A percentile compares a stretch with the other conserved stretches of the same genome.
phyloP scores from a whole-genome alignment of 345 rosid species.

The Ricinus communis region DNA sequence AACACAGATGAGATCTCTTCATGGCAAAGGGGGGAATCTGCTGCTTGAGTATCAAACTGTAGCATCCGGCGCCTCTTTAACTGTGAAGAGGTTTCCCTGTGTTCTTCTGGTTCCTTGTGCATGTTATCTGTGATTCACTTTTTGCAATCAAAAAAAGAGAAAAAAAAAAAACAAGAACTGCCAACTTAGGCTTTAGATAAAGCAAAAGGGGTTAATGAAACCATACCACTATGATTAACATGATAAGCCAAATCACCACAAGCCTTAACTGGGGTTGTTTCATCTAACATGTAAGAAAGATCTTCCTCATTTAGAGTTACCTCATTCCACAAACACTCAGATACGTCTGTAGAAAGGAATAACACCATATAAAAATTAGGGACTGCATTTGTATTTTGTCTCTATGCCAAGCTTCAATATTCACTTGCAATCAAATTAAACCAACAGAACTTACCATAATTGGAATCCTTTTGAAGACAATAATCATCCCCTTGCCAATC shows the following conservation, averaged over 20 bases:
- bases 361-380: not conserved
- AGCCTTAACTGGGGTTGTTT: conserved; percentile 80
- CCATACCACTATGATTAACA: conserved; percentile 43
- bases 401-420: not conserved
- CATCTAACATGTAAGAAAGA: conserved; percentile 77
- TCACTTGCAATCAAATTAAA: conserved; percentile 6
- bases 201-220: conserved; percentile 4
- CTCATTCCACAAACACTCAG: conserved; percentile 48
- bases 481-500: conserved; percentile 39
- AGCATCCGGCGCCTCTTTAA: conserved; percentile 89
- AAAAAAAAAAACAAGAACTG: too few species aligned
- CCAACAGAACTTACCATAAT: conserved; percentile 34
- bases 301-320: conserved; percentile 72
- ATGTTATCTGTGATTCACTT: conserved; percentile 41
- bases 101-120: conserved; percentile 50
- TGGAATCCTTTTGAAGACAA: conserved; percentile 34
- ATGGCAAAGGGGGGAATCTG: conserved; percentile 51
- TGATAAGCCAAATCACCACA: conserved; percentile 71
- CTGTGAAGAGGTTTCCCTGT: conserved; percentile 51
- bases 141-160: conserved; percentile 22
- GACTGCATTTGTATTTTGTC: not conserved
- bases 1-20: conserved; percentile 65
- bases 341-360: conserved; percentile 25
- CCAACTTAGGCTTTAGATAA: not conserved
- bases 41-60: conserved; percentile 60